These are phyloP conservation scores for Aquilaria agallochum DNA, from an alignment of 441 rosid species.

Conservation along the genomic window DNA sequence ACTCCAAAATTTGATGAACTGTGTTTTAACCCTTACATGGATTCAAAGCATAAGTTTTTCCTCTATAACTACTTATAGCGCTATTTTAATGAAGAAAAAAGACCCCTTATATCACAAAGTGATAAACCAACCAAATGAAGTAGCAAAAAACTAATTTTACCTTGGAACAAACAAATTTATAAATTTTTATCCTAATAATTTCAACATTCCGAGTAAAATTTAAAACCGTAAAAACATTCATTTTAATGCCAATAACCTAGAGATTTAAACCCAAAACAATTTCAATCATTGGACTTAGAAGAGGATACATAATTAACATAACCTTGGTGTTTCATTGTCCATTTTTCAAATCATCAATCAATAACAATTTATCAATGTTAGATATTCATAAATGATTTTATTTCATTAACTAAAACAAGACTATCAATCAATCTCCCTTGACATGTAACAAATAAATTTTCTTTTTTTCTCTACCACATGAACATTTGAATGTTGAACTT, in stretches of 20 bases:
- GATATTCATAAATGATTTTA: neutral
- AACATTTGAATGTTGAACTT: neutral
- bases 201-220: constrained; percentile 87
- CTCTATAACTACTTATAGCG: too few relatives aligned
- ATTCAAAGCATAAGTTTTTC: too few relatives aligned
- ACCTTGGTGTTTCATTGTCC: too few relatives aligned
- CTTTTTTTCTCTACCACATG: too few relatives aligned
- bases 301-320: too few relatives aligned
- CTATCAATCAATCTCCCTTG: too few relatives aligned
- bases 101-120: too few relatives aligned
- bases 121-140: constrained; percentile 4
- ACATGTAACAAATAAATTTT: too few relatives aligned
- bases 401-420: neutral
- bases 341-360: too few relatives aligned
- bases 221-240: constrained; percentile 90
- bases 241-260: constrained; percentile 86
- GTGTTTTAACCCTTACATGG: too few relatives aligned
- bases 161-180: constrained; percentile 87
- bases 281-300: constrained; percentile 5
- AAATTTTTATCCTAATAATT: constrained; percentile 81
- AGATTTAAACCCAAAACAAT: constrained; percentile 13
- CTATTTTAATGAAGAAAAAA: too few relatives aligned
- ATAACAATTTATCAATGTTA: too few relatives aligned
- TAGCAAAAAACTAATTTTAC: constrained; percentile 27
- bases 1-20: neutral